Base-by-base conservation (phyloP, 768 basidiomycete genomes). In the Russula sp. region DNA sequence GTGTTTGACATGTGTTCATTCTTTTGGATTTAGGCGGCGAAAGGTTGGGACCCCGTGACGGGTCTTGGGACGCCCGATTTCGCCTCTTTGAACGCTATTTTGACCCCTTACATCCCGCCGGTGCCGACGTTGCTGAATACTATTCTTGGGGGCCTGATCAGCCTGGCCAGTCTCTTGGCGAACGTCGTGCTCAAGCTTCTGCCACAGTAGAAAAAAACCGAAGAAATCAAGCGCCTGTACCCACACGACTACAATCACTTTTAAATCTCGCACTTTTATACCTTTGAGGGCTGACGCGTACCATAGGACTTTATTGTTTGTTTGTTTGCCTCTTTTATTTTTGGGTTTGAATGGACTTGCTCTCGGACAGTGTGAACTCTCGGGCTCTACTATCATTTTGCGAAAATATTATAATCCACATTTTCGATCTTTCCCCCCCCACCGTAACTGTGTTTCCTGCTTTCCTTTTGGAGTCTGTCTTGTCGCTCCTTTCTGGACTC, bases 1-100 rank as follows among this genome's bases (percentile, higher is more conserved):
- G 10, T 0, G 3, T 22, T 50, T 45, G 32, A 13, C 10, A 22
- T 1, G 9, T 8, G 14, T 39, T 53, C 4, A 16, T 32, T 48
- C 25, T 35, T 10, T n/a, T 7, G 46, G 46, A 34, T 48, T 2
- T 39, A 72, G 73, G 73, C 73, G 13, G 69, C 68, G 49, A 63
- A 47, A 16, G 75, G 75, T 25, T 76, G 75, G 74, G 75, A 76
- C 46, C 71, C 75, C 3, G 68, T 74, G 35, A 74, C 72, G 5
- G 73, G 73, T 41, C 63, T 72, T 2, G 73, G 74, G 20, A 73
- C 73, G n/a, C 72, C 72, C 3, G 66, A 73, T 68, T 72, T 74
- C 57, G 66, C 64, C 34, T 68, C 70, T 61, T 54, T 74, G 59
- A 70, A 70, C 66, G 55, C 61, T 13, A 65, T 74, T 50, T 66